These are phyloP conservation scores for Aspergillus sp. DNA, from an alignment of 2,329 filamentous ascomycete species.

Conservation along the genomic window DNA sequence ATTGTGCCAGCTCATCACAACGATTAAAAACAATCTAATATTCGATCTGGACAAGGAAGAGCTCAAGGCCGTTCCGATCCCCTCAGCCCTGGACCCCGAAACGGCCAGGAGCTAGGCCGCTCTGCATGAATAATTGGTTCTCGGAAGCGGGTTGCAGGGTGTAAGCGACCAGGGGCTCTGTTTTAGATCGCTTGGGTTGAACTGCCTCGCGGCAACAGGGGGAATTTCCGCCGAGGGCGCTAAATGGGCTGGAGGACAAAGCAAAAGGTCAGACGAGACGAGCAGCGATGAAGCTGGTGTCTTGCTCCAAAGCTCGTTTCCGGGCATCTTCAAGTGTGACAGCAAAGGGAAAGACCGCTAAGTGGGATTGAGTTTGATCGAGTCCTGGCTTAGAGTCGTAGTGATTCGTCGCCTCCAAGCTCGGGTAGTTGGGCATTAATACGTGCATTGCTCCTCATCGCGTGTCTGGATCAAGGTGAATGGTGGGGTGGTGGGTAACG, in stretches of 20 bases:
- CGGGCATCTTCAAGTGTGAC: constrained; percentile 16
- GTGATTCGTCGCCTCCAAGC: constrained; percentile 37
- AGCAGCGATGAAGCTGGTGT: neutral
- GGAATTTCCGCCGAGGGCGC: neutral
- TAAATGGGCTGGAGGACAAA: neutral
- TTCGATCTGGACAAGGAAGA: constrained; percentile 12
- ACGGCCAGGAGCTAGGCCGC: constrained; percentile 26
- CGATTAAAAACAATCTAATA: constrained; percentile 14
- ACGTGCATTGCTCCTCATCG: constrained; percentile 29
- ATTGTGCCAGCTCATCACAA: constrained; percentile 33
- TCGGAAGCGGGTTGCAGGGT: constrained; percentile 15
- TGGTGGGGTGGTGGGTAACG: neutral
- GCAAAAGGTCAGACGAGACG: constrained; percentile 1
- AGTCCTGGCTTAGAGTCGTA: constrained; percentile 10
- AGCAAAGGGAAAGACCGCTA: constrained; percentile 23
- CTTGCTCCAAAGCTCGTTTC: neutral
- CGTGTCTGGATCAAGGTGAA: constrained; percentile 13
- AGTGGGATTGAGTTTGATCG: constrained; percentile 14
- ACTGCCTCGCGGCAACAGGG: constrained; percentile 2
- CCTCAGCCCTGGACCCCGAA: constrained; percentile 19
- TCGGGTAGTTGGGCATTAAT: constrained; percentile 45
- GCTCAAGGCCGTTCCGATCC: constrained; percentile 11
- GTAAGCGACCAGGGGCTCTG: constrained; percentile 12
- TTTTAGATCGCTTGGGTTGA: constrained; percentile 1
- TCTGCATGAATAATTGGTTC: constrained; percentile 29